These are phyloP conservation scores for Oldenlandia corymbosa DNA, from an alignment of 257 asterid species.

Conservation along the genomic window DNA sequence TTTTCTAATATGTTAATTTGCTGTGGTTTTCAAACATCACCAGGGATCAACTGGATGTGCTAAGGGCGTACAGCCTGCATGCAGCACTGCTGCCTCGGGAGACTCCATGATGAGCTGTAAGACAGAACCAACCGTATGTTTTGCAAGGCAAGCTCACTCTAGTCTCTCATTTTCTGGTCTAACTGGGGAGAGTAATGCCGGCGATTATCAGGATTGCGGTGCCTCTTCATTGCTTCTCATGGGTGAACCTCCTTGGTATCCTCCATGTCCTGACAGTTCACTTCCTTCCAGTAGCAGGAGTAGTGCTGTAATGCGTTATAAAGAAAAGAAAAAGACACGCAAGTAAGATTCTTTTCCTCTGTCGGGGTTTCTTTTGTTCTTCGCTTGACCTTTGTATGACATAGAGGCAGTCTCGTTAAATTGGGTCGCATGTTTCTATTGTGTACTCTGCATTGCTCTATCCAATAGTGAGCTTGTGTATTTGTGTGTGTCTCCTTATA, in stretches of 20 bases:
- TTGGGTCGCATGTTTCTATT: background rate
- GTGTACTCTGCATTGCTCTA: no score
- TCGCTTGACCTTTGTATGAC: background rate
- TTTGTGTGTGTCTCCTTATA: no score
- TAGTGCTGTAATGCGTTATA: conserved; percentile 87
- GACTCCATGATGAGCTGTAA: conserved; percentile 74
- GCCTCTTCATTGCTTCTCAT: conserved; percentile 46
- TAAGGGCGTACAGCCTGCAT: conserved; percentile 50
- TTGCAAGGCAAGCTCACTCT: conserved; percentile 44
- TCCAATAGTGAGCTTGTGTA: background rate
- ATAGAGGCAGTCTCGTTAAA: background rate
- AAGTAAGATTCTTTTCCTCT: conserved; percentile 26
- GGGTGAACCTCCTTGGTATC: conserved; percentile 73
- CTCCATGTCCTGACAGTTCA: conserved; percentile 59
- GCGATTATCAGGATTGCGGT: conserved; percentile 65
- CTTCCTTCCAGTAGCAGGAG: conserved; percentile 57
- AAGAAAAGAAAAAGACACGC: conserved; percentile 89
- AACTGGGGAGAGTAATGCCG: conserved; percentile 56
- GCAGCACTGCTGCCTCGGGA: conserved; percentile 78
- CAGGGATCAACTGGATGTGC: conserved; percentile 49
- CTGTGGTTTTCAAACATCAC: conserved; percentile 6
- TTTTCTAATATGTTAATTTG: background rate
- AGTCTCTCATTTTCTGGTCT: conserved; percentile 66
- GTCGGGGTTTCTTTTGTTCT: background rate
- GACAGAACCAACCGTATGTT: conserved; percentile 67